Conservation (phyloP, 345 rosid species). For the Eutrema japonicum region DNA sequence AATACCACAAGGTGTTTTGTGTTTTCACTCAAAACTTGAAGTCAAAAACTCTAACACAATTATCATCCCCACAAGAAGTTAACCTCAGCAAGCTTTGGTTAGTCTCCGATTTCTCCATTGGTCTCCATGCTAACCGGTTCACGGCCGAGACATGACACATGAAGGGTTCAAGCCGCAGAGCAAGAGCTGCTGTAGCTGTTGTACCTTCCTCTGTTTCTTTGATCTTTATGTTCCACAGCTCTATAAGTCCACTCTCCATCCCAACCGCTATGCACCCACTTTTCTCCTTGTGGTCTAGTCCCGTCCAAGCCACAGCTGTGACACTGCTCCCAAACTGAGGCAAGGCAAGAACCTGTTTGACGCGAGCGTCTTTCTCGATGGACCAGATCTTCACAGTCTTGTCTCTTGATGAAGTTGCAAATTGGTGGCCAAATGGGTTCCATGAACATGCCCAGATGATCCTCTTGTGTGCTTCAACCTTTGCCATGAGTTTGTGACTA, state of each 20-base stretch:
- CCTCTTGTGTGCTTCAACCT: slow-evolving; percentile 91
- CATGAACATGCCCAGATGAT: slow-evolving; percentile 98
- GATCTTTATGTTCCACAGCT: slow-evolving; percentile 60
- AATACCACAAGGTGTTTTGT: slow-evolving; percentile 19
- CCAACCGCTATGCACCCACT: slow-evolving; percentile 73
- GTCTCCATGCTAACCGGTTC: slow-evolving; percentile 75
- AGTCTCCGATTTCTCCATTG: slow-evolving; percentile 44
- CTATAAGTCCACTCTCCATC: slow-evolving; percentile 80
- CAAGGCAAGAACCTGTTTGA: slow-evolving; percentile 59
- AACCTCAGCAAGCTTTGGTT: slow-evolving; percentile 49
- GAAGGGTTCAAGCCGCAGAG: slow-evolving; percentile 54
- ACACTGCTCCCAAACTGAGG: slow-evolving; percentile 79
- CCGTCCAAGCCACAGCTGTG: slow-evolving; percentile 84
- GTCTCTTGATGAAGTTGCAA: slow-evolving; percentile 93
- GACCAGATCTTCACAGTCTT: slow-evolving; percentile 94
- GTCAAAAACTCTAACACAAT: slow-evolving; percentile 78
- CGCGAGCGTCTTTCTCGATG: slow-evolving; percentile 49
- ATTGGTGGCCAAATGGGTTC: slow-evolving; percentile 89
- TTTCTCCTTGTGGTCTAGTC: slow-evolving; percentile 56
- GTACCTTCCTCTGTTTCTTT: slow-evolving; percentile 39
- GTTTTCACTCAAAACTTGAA: slow-evolving; percentile 42
- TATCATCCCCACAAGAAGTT: slow-evolving; percentile 88
- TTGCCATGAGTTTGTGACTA: slow-evolving; percentile 60
- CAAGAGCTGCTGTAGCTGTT: slow-evolving; percentile 46
- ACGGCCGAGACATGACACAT: slow-evolving; percentile 86